Evolutionary conservation across 2,329 filamentous ascomycete species (phyloP).

Genomic region (Phyllosticta citrichinensis): DNA sequence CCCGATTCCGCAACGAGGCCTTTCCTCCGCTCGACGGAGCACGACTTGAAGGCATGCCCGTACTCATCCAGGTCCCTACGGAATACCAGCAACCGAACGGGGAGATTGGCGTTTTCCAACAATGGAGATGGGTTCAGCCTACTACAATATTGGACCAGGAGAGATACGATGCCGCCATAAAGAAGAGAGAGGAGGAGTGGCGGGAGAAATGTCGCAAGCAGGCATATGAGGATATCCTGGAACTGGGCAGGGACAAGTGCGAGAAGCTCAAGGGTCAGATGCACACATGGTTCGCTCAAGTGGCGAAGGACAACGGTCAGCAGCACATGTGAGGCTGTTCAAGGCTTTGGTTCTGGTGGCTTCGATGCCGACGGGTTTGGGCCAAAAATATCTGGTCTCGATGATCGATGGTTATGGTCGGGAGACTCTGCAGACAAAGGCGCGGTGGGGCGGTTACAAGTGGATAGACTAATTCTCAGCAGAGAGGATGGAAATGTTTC

Average conservation of each 20-base stretch:
- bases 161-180: neutral
- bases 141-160: neutral
- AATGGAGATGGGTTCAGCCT: neutral
- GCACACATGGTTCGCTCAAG: neutral
- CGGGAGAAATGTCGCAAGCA: neutral
- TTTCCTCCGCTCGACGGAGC: neutral
- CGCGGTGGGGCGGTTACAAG: neutral
- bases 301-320: neutral
- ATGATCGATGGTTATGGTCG: neutral
- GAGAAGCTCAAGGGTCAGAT: neutral
- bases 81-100: neutral
- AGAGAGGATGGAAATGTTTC: neutral
- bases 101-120: neutral
- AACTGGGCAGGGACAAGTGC: neutral
- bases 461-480: neutral
- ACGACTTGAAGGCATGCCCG: neutral
- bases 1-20: neutral
- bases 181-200: neutral
- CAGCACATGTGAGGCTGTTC: neutral
- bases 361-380: neutral
- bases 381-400: neutral
- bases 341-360: neutral
- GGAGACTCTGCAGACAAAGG: neutral
- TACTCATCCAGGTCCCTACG: neutral
- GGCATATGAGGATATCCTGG: neutral